Evolutionary conservation across 2,329 filamentous ascomycete species (phyloP), one percentile per base, ranked within the genome.

Genomic region (Sporothrix mexicana): DNA sequence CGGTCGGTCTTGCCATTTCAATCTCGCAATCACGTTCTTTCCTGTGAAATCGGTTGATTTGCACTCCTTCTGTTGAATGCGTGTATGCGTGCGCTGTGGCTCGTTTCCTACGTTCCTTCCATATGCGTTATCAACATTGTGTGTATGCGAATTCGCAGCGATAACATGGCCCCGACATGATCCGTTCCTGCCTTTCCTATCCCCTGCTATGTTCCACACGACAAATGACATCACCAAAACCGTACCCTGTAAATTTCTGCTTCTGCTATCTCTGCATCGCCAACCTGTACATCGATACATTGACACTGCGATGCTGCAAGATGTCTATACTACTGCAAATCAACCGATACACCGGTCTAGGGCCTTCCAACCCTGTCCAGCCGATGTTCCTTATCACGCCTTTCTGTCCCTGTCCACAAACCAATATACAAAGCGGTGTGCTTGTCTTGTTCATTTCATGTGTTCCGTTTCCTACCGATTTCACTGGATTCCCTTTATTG

Each of bases 21-120:
- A 55, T 30, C 23, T 47, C 45, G 66, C 67, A 57, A 69, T 57
- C 67, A 69, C 67, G 67, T 47, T 69, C 67, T 45, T 69, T 57
- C 67, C 12, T 20, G 47, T 23, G 30, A 36, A 36, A 7, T 36
- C 30, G 30, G 30, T 36, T 36, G 30, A 36, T 36, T 2, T 36
- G 30, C 30, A 36, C 47, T 45, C 20, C 45, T 51, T 23, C 41
- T 45, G 15, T 43, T 15, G 13, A 9, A 2, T 61, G 7, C 15
- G 6, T 62, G 30, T 43, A 20, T 64, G 20, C 45, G 20, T 43
- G 23, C 62, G 13, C 59, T 64, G 59, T 20, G 59, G 9, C 20
- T 64, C 15, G 20, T 13, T 57, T 23, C 53, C 53, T 9, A 53
- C 30, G 66, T 41, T 51, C 45, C 47, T 68, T 68, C 66, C 66